phyloP scores from a whole-genome alignment of 2,329 filamentous ascomycete species.

The Xylaria sp. region DNA sequence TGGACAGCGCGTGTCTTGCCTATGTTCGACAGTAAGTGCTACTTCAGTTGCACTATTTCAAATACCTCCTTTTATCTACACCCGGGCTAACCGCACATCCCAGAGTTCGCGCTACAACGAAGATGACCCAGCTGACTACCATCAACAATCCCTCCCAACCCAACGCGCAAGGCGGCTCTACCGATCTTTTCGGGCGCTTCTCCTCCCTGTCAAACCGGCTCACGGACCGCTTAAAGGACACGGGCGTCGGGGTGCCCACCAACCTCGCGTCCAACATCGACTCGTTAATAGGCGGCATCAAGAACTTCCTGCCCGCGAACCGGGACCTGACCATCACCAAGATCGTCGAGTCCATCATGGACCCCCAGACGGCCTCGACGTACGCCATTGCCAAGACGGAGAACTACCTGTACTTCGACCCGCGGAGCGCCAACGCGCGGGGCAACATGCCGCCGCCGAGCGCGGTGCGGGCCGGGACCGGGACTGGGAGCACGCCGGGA shows the following conservation, averaged over 20 bases:
- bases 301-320: slow-evolving; percentile 96
- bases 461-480: slow-evolving; percentile 52
- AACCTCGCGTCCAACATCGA: slow-evolving; percentile 82
- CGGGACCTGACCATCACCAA: slow-evolving; percentile 96
- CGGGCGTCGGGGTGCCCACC: slow-evolving; percentile 70
- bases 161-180: slow-evolving; percentile 62
- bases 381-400: slow-evolving; percentile 96
- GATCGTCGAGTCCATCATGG: slow-evolving; percentile 98
- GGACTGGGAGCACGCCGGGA: slow-evolving; percentile 42
- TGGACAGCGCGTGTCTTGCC: slow-evolving; percentile 75
- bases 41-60: not conserved
- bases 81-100: slow-evolving; percentile 10
- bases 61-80: slow-evolving; percentile 6
- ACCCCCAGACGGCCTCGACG: slow-evolving; percentile 84
- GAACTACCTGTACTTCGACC: slow-evolving; percentile 96
- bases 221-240: slow-evolving; percentile 92
- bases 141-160: slow-evolving; percentile 74
- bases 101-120: slow-evolving; percentile 87
- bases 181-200: slow-evolving; percentile 90
- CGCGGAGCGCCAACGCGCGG: slow-evolving; percentile 86
- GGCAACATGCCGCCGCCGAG: slow-evolving; percentile 87
- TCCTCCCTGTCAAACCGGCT: slow-evolving; percentile 88
- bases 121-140: slow-evolving; percentile 97
- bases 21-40: slow-evolving; percentile 79
- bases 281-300: slow-evolving; percentile 91